phyloP scores from a whole-genome alignment of 495 filamentous ascomycete genomes.

The Letharia lupina region DNA sequence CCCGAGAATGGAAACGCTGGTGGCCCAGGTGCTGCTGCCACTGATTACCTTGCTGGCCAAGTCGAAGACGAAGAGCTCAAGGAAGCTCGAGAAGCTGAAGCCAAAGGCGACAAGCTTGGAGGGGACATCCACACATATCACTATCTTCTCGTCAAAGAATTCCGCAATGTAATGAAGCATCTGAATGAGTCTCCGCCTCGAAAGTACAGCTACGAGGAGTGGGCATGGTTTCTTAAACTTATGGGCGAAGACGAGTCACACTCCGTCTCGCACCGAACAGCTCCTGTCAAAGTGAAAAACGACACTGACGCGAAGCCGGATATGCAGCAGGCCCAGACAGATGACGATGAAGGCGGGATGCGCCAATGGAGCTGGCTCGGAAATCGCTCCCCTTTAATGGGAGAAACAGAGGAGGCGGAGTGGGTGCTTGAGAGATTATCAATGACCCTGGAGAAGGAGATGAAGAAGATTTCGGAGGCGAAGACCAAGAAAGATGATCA shows the following conservation, averaged over 20 bases:
- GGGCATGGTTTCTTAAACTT: conserved; percentile 70
- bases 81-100: conserved; percentile 33
- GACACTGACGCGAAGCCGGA: conserved; percentile 27
- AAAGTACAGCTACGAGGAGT: conserved; percentile 71
- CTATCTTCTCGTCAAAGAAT: conserved; percentile 57
- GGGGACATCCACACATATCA: conserved; percentile 53
- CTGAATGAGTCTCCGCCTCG: conserved; percentile 49
- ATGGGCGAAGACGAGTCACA: conserved; percentile 60
- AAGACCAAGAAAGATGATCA: conserved; percentile 12
- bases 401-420: conserved; percentile 61
- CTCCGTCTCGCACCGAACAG: conserved; percentile 23
- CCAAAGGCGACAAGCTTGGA: conserved; percentile 37
- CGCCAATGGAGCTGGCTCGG: conserved; percentile 71
- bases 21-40: conserved; percentile 8
- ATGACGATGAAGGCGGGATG: conserved; percentile 21
- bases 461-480: conserved; percentile 33
- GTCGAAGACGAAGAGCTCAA: conserved; percentile 35
- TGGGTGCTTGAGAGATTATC: conserved; percentile 68
- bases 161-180: conserved; percentile 57
- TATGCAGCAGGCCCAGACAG: conserved; percentile 32
- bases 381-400: conserved; percentile 43
- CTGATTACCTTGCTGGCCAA: conserved; percentile 29
- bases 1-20: conserved; percentile 6
- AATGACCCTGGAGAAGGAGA: conserved; percentile 44
- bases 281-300: conserved; percentile 21